Evolutionary conservation across 139 green algal species (phyloP).

Genomic region (Nannochloris sp.): DNA sequence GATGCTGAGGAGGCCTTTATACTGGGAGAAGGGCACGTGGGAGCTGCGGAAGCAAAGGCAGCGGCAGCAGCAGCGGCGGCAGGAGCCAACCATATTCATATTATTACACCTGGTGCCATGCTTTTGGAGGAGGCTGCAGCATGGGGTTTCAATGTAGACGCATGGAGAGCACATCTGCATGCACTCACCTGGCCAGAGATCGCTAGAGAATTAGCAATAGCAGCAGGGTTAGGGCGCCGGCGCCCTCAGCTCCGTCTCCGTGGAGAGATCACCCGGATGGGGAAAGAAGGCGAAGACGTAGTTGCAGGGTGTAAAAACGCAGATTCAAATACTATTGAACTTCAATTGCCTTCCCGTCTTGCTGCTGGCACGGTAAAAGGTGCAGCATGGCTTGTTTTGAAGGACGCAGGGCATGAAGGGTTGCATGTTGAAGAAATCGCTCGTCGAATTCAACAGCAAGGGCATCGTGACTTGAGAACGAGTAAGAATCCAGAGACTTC

Average conservation of each 20-base stretch:
- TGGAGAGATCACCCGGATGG: not conserved
- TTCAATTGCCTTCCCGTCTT: conserved; percentile 62
- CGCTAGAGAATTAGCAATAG: conserved; percentile 61
- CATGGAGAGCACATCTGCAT: conserved; percentile 85
- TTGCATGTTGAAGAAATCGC: conserved; percentile 66
- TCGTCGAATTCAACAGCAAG: conserved; percentile 57
- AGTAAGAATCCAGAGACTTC: conserved; percentile 39
- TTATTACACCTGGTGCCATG: conserved; percentile 33
- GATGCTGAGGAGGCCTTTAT: conserved; percentile 24
- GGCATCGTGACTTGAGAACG: conserved; percentile 68
- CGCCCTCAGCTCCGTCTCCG: not conserved
- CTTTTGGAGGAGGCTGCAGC: conserved; percentile 77
- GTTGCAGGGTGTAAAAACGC: not conserved
- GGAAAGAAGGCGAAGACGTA: conserved; percentile 20
- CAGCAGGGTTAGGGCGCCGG: conserved; percentile 30
- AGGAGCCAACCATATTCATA: conserved; percentile 44
- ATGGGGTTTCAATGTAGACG: conserved; percentile 89
- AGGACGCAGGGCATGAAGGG: conserved; percentile 56
- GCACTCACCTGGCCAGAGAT: conserved; percentile 85
- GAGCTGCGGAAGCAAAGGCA: not conserved
- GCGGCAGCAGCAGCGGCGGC: not conserved
- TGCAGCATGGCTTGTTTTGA: conserved; percentile 75
- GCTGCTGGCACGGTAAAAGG: conserved; percentile 67
- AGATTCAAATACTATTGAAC: conserved; percentile 26
- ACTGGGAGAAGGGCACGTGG: not conserved